Base-by-base conservation (phyloP, 768 basidiomycete genomes). In the Naematelia aurantialba region DNA sequence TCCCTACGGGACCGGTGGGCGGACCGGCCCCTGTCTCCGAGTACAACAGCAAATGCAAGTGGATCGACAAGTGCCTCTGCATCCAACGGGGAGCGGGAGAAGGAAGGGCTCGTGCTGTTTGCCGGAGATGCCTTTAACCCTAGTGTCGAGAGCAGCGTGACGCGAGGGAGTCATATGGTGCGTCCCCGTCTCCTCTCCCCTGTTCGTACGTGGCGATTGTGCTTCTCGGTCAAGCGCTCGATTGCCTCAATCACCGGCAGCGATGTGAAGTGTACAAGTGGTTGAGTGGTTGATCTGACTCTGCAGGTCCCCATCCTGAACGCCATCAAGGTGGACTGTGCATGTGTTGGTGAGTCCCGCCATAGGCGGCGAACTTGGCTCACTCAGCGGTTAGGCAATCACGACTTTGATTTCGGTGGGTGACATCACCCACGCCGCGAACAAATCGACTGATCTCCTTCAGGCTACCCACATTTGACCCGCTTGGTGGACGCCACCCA, bases 101-200 rank as follows among this genome's bases (percentile, higher is more conserved):
- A n/a, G 49, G 53, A 30, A 45, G 74, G 91, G 0, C 79, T 96
- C 5, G 80, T 87, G 0, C 77, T 96, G 3, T 96, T 93, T 76
- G 91, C 89, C 31, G 91, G 91, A 5, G 91, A 94, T 75, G 80
- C 90, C 11, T 93, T 93, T 74, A 86, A 87, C 22, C 91, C 91
- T 0, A 89, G 87, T 1, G 82, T 89, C 0, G 91, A 93, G 78
- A 89, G 87, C 63, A 86, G 88, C 3, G 86, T 94, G 31, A 91
- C 91, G 4, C 81, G 91, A 73, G 91, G 91, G 48, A 89, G 87
- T 67, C 90, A 91, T 83, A 89, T 91, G 89, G 90, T 89, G 65
- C 55, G 80, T 66, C 24, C 26, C 30, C 4, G 8, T 27, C 14
- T 14, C 42, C 44, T 10, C 24, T 34, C 44, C 24, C 21, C 42